Evolutionary conservation across 305 asterid genomes (phyloP).

Genomic region (Fraxinus floribunda): DNA sequence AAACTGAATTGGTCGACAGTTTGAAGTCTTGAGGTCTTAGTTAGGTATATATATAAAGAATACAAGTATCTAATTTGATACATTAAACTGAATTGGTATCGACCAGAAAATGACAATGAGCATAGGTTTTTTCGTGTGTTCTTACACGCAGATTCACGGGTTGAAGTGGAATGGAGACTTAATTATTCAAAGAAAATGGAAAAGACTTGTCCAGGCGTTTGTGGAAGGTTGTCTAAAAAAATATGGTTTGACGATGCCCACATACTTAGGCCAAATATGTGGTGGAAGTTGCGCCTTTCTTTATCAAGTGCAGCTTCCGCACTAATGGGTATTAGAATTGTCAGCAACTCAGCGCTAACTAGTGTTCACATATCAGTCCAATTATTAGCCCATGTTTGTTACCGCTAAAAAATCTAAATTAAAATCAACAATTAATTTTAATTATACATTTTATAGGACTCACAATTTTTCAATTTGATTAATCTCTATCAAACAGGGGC

Average conservation of each 20-base stretch:
- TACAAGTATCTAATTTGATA: background rate
- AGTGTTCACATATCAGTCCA: background rate
- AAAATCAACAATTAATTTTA: no score
- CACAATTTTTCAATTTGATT: no score
- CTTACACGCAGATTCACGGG: constrained; percentile 4
- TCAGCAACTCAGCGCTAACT: background rate
- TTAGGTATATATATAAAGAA: background rate
- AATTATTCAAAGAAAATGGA: background rate
- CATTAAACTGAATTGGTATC: background rate
- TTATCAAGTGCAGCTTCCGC: constrained; percentile 5
- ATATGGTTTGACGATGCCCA: background rate
- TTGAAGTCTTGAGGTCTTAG: background rate
- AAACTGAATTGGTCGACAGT: background rate
- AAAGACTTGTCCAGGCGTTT: constrained; percentile 24
- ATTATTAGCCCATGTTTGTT: no score
- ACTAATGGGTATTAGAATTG: background rate
- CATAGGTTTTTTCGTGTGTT: background rate
- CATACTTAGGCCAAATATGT: constrained; percentile 1
- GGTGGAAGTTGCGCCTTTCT: constrained; percentile 19
- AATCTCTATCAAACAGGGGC: no score
- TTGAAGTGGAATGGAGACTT: background rate
- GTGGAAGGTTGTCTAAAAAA: constrained; percentile 25
- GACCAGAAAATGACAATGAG: background rate
- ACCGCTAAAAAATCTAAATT: no score
- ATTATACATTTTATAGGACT: no score